Evolutionary conservation across 2,329 filamentous ascomycete genomes (phyloP).

Genomic region (Trichoderma semiorbis): DNA sequence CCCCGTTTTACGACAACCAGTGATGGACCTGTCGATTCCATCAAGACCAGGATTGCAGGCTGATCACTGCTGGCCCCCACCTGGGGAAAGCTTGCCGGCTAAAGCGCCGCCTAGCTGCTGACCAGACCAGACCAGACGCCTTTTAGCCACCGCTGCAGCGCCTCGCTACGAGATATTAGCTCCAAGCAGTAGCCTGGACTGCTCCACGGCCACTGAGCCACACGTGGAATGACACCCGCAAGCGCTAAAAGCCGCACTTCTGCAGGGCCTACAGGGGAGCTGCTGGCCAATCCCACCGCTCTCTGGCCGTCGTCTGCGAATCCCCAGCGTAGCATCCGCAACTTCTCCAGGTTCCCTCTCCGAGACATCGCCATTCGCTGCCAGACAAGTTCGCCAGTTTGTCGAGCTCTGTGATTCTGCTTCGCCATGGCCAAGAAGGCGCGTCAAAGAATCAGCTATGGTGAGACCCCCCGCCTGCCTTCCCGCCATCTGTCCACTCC

Average conservation of each 20-base stretch:
- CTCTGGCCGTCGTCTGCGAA: not conserved
- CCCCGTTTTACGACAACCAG: not conserved
- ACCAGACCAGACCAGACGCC: not conserved
- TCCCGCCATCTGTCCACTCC: not conserved
- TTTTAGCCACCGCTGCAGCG: not conserved
- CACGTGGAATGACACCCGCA: slow-evolving; percentile 3
- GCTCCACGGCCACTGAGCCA: slow-evolving; percentile 10
- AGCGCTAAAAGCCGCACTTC: slow-evolving; percentile 11
- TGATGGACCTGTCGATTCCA: not conserved
- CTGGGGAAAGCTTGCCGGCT: slow-evolving; percentile 4
- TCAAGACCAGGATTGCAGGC: not conserved
- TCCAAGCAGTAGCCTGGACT: not conserved
- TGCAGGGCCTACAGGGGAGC: slow-evolving; percentile 16
- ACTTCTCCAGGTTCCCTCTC: not conserved
- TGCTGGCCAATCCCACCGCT: slow-evolving; percentile 13
- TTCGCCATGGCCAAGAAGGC: slow-evolving; percentile 61
- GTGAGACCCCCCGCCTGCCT: slow-evolving; percentile 38
- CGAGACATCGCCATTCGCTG: slow-evolving; percentile 9
- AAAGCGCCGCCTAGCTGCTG: not conserved
- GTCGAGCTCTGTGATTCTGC: not conserved
- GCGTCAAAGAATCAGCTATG: slow-evolving; percentile 68
- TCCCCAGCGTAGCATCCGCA: slow-evolving; percentile 15
- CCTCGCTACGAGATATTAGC: not conserved
- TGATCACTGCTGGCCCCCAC: slow-evolving; percentile 7
- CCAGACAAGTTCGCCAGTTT: slow-evolving; percentile 10